Conservation (phyloP, 768 basidiomycete species). For the Lactarius psammicola region DNA sequence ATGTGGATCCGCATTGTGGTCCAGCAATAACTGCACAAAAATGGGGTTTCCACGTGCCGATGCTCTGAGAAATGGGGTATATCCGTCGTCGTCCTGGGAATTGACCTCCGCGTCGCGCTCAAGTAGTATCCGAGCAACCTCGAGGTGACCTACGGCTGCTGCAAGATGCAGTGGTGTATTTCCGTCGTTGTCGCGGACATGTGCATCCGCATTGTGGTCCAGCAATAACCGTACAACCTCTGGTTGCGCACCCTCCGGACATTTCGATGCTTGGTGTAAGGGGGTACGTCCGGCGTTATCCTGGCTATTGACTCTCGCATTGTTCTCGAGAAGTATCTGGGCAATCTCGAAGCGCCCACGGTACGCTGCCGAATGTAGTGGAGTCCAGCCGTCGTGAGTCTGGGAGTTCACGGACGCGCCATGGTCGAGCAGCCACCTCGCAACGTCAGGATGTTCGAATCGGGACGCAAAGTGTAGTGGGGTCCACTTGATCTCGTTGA, state of each 20-base stretch:
- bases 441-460: background rate
- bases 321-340: background rate
- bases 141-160: background rate
- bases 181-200: background rate
- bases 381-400: background rate
- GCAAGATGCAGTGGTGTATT: background rate
- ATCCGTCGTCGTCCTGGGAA: background rate
- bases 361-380: background rate
- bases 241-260: too few relatives aligned
- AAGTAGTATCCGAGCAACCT: background rate
- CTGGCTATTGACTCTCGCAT: background rate
- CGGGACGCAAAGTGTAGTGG: background rate
- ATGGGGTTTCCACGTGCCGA: too few relatives aligned
- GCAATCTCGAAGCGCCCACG: background rate
- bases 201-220: background rate
- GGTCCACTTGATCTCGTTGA: accelerated
- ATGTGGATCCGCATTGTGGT: too few relatives aligned
- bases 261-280: too few relatives aligned
- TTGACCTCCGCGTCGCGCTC: background rate
- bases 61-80: too few relatives aligned
- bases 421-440: background rate
- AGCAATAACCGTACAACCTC: background rate
- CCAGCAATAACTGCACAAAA: too few relatives aligned
- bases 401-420: background rate
- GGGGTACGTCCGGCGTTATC: background rate